Conservation (phyloP, 768 basidiomycete species). For the Mrakia hoshinonis region DNA sequence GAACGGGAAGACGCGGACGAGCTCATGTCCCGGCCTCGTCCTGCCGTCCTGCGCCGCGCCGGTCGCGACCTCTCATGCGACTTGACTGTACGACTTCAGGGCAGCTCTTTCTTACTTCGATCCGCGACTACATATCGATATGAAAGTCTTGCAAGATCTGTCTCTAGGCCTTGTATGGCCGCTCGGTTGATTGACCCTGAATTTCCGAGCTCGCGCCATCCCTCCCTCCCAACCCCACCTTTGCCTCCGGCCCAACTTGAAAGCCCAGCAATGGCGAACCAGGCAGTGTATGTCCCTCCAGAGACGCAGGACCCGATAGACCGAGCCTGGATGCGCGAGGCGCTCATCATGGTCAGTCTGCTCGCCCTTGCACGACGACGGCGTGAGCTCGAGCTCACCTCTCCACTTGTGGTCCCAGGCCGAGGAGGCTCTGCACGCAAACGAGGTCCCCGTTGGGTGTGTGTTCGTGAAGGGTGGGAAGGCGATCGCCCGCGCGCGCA, state of each 20-base stretch:
- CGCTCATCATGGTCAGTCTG: conserved; percentile 63
- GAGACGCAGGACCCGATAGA: conserved; percentile 42
- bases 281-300: conserved; percentile 38
- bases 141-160: too few species aligned
- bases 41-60: too few species aligned
- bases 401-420: conserved; percentile 34
- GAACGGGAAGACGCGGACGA: too few species aligned
- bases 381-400: conserved; percentile 9
- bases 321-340: conserved; percentile 66
- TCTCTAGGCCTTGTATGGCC: too few species aligned
- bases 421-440: conserved; percentile 65
- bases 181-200: too few species aligned
- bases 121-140: too few species aligned
- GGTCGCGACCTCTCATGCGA: too few species aligned
- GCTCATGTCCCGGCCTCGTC: too few species aligned
- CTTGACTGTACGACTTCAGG: too few species aligned
- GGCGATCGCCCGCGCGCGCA: conserved; percentile 77
- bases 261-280: conserved; percentile 1
- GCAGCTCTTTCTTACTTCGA: too few species aligned
- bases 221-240: neutral
- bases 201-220: too few species aligned
- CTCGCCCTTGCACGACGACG: neutral
- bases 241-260: neutral
- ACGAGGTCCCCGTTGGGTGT: conserved; percentile 94
- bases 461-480: conserved; percentile 73